These are phyloP conservation scores for Plasmodium relictum DNA, from an alignment of 169 alveolate genomes.

Conservation along the genomic window DNA sequence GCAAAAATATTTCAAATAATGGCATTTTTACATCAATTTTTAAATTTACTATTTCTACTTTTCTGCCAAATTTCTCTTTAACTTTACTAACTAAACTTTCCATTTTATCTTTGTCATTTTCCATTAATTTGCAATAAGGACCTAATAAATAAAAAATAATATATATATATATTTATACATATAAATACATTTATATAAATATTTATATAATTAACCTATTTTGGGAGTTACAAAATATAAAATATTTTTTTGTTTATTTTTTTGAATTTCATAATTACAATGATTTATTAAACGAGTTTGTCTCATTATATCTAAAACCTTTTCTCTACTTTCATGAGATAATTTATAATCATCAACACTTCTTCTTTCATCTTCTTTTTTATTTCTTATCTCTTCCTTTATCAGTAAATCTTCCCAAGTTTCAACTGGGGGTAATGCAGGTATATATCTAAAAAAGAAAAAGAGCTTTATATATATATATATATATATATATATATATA, in stretches of 20 bases:
- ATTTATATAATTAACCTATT: conserved; percentile 41
- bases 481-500: conserved; percentile 10
- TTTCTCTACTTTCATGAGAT: conserved; percentile 66
- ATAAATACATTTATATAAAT: neutral
- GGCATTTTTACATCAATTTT: conserved; percentile 78
- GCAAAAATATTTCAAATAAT: conserved; percentile 67
- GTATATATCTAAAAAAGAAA: conserved; percentile 49
- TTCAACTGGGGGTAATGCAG: conserved; percentile 75
- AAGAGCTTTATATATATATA: neutral
- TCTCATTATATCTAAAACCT: conserved; percentile 71
- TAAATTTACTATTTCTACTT: conserved; percentile 56
- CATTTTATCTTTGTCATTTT: conserved; percentile 63
- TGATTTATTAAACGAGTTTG: conserved; percentile 75
- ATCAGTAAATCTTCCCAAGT: conserved; percentile 74
- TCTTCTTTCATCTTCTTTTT: conserved; percentile 52
- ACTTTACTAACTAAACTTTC: conserved; percentile 64
- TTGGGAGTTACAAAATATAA: conserved; percentile 76
- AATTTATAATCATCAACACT: conserved; percentile 51
- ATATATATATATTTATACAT: neutral
- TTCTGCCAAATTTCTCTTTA: conserved; percentile 59
- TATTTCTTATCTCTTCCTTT: conserved; percentile 67
- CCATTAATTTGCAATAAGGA: conserved; percentile 75
- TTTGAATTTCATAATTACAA: conserved; percentile 71
- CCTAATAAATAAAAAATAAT: conserved; percentile 18
- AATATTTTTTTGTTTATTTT: conserved; percentile 51